Percentiles rank a stretch among this genome's conserved stretches.
Conservation (phyloP, 129 eudicot species). For the Tagetes patula region DNA sequence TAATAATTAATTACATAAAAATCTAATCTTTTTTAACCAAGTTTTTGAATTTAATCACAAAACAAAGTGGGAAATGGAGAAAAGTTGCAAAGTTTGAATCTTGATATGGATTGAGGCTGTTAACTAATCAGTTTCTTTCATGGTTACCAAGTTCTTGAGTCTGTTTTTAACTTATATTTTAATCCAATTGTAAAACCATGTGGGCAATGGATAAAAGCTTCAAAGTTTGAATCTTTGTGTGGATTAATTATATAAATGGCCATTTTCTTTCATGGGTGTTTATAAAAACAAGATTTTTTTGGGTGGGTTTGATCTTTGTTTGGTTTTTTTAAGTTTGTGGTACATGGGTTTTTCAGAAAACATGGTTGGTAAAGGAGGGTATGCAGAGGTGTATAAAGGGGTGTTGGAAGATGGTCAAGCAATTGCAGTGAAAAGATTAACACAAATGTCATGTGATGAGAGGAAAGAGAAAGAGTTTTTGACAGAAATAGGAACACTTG, state of each 20-base stretch:
- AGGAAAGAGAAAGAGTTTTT: conserved; percentile 92
- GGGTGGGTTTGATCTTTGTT: not conserved
- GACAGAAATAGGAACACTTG: conserved; percentile 94
- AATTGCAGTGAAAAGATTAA: conserved; percentile 82
- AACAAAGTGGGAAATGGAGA: not conserved
- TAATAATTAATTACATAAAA: conserved; percentile 14
- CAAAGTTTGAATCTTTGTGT: conserved; percentile 25
- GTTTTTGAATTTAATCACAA: not conserved
- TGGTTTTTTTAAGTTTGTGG: conserved; percentile 10
- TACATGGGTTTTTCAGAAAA: conserved; percentile 55
- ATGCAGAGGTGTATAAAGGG: conserved; percentile 96
- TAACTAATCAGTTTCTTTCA: not conserved
- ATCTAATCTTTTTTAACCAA: not conserved
- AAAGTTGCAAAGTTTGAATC: not conserved
- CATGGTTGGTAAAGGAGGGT: conserved; percentile 96
- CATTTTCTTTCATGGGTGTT: conserved; percentile 21
- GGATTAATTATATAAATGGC: conserved; percentile 17
- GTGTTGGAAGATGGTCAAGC: conserved; percentile 70
- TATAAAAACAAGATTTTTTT: conserved; percentile 8
- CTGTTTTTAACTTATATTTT: not conserved
- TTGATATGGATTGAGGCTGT: not conserved
- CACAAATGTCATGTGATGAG: conserved; percentile 67
- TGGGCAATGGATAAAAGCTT: conserved; percentile 7
- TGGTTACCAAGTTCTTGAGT: not conserved
- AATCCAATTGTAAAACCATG: conserved; percentile 8